Evolutionary conservation across 352 stramenopile species (phyloP).

Genomic region (Phytophthora aleatoria): DNA sequence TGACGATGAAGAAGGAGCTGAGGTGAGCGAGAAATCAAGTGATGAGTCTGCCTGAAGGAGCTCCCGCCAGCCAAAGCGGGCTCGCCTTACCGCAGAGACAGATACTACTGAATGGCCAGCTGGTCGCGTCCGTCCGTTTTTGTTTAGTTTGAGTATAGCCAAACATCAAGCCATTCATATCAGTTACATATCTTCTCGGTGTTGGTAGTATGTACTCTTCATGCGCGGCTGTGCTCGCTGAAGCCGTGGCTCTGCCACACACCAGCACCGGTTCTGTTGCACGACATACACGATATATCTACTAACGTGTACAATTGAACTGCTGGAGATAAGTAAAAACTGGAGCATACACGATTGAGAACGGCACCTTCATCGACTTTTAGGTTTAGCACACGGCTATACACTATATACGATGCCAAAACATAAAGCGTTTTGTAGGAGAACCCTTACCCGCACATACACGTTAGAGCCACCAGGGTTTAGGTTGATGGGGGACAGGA

Average conservation of each 20-base stretch:
- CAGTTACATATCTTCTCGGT: neutral
- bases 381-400: constrained; percentile 6
- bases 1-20: neutral
- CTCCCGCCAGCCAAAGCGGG: neutral
- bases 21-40: neutral
- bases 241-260: neutral
- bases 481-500: constrained; percentile 4
- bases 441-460: constrained; percentile 11
- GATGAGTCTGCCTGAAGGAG: neutral
- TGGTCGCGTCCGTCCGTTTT: neutral
- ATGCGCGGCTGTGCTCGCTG: neutral
- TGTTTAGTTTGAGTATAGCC: neutral
- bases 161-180: constrained; percentile 4
- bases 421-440: constrained; percentile 2
- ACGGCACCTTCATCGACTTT: neutral
- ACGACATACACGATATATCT: neutral
- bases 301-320: neutral
- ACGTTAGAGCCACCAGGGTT: constrained; percentile 4
- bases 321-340: neutral
- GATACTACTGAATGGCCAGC: neutral
- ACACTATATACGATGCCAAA: constrained; percentile 1
- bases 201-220: neutral
- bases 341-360: constrained; percentile 3
- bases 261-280: neutral
- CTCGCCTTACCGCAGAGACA: neutral